Conservation (phyloP, 208 protist species). For the Leptomonas pyrrhocoris region DNA sequence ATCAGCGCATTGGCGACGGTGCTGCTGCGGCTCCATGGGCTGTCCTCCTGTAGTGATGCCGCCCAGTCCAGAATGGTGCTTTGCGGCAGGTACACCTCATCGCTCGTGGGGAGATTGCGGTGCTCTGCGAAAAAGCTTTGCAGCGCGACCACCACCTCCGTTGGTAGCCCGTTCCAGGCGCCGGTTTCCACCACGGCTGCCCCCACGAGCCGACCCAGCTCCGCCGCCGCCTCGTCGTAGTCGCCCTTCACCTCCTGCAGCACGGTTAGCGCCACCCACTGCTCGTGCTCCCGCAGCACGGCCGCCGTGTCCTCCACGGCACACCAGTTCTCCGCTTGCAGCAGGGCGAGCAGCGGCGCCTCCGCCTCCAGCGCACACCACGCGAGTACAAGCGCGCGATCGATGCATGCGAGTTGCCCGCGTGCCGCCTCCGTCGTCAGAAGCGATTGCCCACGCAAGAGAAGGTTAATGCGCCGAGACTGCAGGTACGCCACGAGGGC, state of each 20-base stretch:
- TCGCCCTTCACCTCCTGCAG: slow-evolving; percentile 34
- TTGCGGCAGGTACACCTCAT: slow-evolving; percentile 17
- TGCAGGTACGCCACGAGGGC: slow-evolving; percentile 33
- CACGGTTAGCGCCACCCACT: slow-evolving; percentile 59
- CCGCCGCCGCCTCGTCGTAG: slow-evolving; percentile 29
- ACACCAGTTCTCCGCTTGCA: slow-evolving; percentile 47
- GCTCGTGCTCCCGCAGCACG: slow-evolving; percentile 40
- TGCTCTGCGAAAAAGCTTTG: slow-evolving; percentile 7
- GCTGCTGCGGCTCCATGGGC: too few species aligned
- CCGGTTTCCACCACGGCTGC: not conserved
- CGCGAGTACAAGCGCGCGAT: slow-evolving; percentile 55
- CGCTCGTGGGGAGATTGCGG: not conserved
- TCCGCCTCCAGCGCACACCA: slow-evolving; percentile 40
- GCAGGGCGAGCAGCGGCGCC: slow-evolving; percentile 51
- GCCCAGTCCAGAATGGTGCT: slow-evolving; percentile 5
- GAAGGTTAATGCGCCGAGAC: slow-evolving; percentile 18
- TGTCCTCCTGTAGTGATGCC: not conserved
- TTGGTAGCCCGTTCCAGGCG: not conserved
- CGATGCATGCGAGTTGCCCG: slow-evolving; percentile 33
- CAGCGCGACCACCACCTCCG: slow-evolving; percentile 4
- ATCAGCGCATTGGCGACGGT: not conserved
- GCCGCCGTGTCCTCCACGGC: slow-evolving; percentile 29
- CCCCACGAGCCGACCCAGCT: slow-evolving; percentile 25
- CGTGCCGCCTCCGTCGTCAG: slow-evolving; percentile 6
- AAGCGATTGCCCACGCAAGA: not conserved